Conservation (phyloP, 2,329 filamentous ascomycete genomes). For the Tolypocladium ovalisporum region DNA sequence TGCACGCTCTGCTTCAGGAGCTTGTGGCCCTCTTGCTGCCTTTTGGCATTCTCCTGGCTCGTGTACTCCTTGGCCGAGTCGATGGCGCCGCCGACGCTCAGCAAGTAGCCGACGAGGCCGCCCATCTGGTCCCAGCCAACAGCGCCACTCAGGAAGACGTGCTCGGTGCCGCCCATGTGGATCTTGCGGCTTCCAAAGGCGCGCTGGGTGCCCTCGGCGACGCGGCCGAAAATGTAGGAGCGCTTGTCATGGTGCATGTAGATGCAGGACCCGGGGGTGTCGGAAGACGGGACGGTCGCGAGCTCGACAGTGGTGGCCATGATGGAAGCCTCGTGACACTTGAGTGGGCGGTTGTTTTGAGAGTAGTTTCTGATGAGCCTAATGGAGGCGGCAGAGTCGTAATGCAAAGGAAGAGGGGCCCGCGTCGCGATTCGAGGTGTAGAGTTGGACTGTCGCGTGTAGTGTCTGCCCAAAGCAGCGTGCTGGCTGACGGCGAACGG, state of each 20-base stretch:
- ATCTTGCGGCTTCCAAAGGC: slow-evolving; percentile 58
- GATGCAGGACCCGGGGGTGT: slow-evolving; percentile 72
- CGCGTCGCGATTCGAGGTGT: neutral
- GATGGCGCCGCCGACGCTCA: slow-evolving; percentile 67
- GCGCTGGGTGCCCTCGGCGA: slow-evolving; percentile 78
- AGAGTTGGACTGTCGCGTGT: neutral
- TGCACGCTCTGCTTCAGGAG: slow-evolving; percentile 11
- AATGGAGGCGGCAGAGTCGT: neutral
- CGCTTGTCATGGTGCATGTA: slow-evolving; percentile 71
- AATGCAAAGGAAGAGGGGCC: neutral
- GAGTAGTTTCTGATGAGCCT: neutral
- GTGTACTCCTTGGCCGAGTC: slow-evolving; percentile 32
- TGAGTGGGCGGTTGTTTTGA: neutral
- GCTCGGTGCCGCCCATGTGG: slow-evolving; percentile 52
- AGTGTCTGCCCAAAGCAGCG: neutral
- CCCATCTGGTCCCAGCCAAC: slow-evolving; percentile 68
- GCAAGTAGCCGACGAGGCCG: slow-evolving; percentile 72
- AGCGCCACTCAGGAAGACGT: slow-evolving; percentile 74
- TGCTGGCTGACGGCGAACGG: neutral
- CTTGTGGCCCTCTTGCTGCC: slow-evolving; percentile 25
- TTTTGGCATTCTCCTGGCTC: slow-evolving; percentile 26
- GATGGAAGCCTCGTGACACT: slow-evolving; percentile 6
- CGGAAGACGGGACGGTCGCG: slow-evolving; percentile 71
- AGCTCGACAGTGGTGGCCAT: slow-evolving; percentile 73
- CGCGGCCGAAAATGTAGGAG: slow-evolving; percentile 75